Conservation (phyloP, 805 yeast species). For the Wickerhamomyces bovis region DNA sequence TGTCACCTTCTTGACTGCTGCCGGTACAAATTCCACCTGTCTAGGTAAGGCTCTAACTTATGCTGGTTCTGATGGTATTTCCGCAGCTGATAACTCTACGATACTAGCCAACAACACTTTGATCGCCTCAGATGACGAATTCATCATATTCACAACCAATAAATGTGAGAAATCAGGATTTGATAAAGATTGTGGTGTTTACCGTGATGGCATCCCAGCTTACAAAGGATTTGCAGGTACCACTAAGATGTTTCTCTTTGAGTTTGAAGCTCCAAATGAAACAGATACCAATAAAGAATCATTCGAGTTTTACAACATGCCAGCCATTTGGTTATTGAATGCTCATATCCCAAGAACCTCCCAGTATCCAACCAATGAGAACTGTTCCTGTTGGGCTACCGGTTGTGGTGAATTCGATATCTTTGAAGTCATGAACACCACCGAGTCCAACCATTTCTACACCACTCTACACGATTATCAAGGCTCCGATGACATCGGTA, state of each 20-base stretch:
- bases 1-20: conserved; percentile 61
- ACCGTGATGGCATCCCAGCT: conserved; percentile 69
- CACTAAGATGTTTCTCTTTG: conserved; percentile 66
- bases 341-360: conserved; percentile 71
- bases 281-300: conserved; percentile 26
- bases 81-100: conserved; percentile 40
- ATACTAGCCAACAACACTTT: conserved; percentile 42
- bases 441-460: conserved; percentile 49
- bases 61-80: conserved; percentile 51
- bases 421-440: conserved; percentile 65
- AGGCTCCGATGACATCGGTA: conserved; percentile 55
- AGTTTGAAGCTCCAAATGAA: conserved; percentile 63
- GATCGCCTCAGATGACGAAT: conserved; percentile 54
- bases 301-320: conserved; percentile 45
- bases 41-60: conserved; percentile 63
- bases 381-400: conserved; percentile 71
- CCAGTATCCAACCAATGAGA: conserved; percentile 54
- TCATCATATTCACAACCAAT: conserved; percentile 50
- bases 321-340: conserved; percentile 73
- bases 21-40: conserved; percentile 56
- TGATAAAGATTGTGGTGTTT: conserved; percentile 64
- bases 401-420: conserved; percentile 80
- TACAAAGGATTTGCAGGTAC: conserved; percentile 64
- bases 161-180: conserved; percentile 52
- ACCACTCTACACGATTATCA: conserved; percentile 75